Evolutionary conservation across 768 basidiomycete species (phyloP).

Genomic region (Gymnopilus junonius): DNA sequence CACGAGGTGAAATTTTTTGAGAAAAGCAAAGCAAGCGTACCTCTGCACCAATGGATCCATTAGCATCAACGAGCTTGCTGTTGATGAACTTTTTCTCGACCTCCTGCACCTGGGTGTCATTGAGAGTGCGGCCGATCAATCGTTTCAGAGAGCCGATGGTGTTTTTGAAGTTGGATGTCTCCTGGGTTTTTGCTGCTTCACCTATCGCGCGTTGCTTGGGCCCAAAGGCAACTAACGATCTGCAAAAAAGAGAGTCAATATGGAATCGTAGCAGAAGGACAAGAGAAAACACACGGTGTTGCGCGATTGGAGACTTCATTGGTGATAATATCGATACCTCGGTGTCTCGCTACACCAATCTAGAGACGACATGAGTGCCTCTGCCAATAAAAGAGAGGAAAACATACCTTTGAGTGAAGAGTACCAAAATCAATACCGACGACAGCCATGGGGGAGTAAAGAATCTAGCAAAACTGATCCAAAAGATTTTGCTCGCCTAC

Average conservation of each 20-base stretch:
- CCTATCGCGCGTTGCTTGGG: constrained; percentile 90
- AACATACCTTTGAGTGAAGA: constrained; percentile 80
- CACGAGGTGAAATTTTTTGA: constrained; percentile 1
- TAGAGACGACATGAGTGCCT: constrained; percentile 32
- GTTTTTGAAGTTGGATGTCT: constrained; percentile 98
- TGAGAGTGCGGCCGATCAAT: constrained; percentile 79
- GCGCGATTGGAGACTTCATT: constrained; percentile 98
- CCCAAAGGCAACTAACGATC: constrained; percentile 94
- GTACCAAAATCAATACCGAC: constrained; percentile 96
- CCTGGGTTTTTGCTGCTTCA: constrained; percentile 95
- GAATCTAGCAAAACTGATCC: constrained; percentile 16
- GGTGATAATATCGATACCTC: constrained; percentile 97
- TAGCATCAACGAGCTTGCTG: constrained; percentile 82
- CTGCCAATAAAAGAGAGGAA: constrained; percentile 5
- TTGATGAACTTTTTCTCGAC: constrained; percentile 93
- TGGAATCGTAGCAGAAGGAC: constrained; percentile 28
- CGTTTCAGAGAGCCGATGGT: constrained; percentile 94
- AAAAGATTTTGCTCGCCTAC: constrained; percentile 16
- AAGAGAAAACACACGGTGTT: constrained; percentile 74
- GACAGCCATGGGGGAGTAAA: constrained; percentile 69
- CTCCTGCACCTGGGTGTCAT: constrained; percentile 81
- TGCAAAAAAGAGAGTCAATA: constrained; percentile 32
- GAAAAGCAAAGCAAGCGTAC: constrained; percentile 46
- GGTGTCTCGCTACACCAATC: constrained; percentile 95
- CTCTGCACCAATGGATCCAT: constrained; percentile 84